Base-by-base conservation (phyloP, 768 basidiomycete species). In the Daedalea quercina region DNA sequence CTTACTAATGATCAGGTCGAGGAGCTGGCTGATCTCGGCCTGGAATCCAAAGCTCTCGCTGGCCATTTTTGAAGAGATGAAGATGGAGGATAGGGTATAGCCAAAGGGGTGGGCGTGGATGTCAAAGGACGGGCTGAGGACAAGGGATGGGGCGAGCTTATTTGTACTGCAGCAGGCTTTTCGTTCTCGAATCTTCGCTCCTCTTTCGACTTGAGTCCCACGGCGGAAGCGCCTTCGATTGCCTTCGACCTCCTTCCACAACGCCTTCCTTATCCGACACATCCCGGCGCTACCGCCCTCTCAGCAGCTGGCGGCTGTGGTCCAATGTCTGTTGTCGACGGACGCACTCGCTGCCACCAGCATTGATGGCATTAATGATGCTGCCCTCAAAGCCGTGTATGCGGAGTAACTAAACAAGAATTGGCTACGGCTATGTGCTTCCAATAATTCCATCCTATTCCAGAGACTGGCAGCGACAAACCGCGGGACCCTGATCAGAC, bases 1-100 rank as follows among this genome's bases (percentile, higher is more conserved):
- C 89, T 54, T 66, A 92, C 90, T 97, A 82, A 98, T 97, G 79
- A 98, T 98, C 68, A 98, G 76, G 79, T 98, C 95, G 60, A 98
- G 81, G 64, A 97, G 80, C 76, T 98, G 96, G 70, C 87, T 89
- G 84, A 99, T 98, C 82, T 98, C 95, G 70, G 95, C 95, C 72
- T 97, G 93, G 85, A 94, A 94, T 71, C 90, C 90, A 72, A 93
- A 93, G 76, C 83, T 85, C 76, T 93, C 90, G 54, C 84, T 72
- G 64, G 86, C 81, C 87, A 88, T 87, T 72, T 68, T 58, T 51
- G 56, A 35, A 23, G 37, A 9, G 54, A 45, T 17, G 15, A 40
- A 53, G 48, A 37, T 24, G 47, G 24, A 47, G 22, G 50, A 31
- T 48, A 15, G 17, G 51, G 25, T 51, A 52, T 41, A 47, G 48